Conservation (phyloP, 495 filamentous ascomycete genomes). For the Staphylotrichum longicolle region DNA sequence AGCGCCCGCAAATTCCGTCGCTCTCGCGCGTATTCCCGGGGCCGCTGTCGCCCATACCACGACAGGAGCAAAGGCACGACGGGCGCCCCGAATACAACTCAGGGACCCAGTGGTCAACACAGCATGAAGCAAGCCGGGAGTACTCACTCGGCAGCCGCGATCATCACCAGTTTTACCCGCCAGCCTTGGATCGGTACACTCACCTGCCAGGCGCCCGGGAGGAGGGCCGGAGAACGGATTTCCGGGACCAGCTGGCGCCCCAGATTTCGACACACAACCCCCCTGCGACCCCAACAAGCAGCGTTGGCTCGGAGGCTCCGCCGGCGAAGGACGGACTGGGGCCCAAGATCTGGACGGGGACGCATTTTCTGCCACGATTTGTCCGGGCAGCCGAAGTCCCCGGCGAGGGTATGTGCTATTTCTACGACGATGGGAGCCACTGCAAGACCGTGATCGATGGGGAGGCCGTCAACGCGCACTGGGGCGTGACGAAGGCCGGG, state of each 20-base stretch:
- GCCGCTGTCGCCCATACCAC: slow-evolving; percentile 40
- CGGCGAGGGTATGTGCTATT: slow-evolving; percentile 78
- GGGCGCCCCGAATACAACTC: slow-evolving; percentile 27
- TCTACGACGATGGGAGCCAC: slow-evolving; percentile 82
- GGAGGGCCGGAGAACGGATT: slow-evolving; percentile 20
- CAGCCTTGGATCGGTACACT: slow-evolving; percentile 26
- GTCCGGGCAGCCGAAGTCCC: slow-evolving; percentile 60
- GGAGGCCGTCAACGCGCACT: slow-evolving; percentile 81
- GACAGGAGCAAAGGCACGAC: slow-evolving; percentile 33
- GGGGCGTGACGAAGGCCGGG: slow-evolving; percentile 90
- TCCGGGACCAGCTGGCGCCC: slow-evolving; percentile 32
- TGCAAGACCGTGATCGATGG: slow-evolving; percentile 84
- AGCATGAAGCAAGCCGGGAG: slow-evolving; percentile 34
- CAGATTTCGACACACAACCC: slow-evolving; percentile 30
- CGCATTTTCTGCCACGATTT: slow-evolving; percentile 59
- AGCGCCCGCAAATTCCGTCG: slow-evolving; percentile 41
- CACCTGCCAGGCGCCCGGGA: slow-evolving; percentile 27
- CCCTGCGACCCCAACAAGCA: slow-evolving; percentile 43
- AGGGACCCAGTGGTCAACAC: slow-evolving; percentile 31
- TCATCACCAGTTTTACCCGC: slow-evolving; percentile 20
- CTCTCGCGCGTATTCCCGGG: slow-evolving; percentile 43
- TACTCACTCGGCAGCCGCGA: slow-evolving; percentile 31
- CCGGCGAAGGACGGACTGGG: slow-evolving; percentile 54
- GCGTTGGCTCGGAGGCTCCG: slow-evolving; percentile 40
- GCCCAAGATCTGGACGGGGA: slow-evolving; percentile 61